These are phyloP conservation scores for Xylaria acuta DNA, from an alignment of 495 filamentous ascomycete genomes.

Conservation along the genomic window DNA sequence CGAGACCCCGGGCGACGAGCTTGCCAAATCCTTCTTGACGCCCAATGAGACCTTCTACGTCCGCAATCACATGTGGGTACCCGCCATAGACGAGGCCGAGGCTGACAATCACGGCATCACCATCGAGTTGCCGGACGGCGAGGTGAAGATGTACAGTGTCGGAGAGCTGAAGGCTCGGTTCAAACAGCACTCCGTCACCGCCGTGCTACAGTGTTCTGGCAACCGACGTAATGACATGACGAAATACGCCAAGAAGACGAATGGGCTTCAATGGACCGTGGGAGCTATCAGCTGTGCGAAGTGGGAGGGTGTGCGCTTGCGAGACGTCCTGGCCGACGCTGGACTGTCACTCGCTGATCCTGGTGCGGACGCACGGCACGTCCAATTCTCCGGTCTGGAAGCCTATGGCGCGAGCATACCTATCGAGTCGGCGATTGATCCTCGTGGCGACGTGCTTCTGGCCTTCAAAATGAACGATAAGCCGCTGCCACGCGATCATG, in stretches of 20 bases:
- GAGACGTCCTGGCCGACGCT: slow-evolving; percentile 64
- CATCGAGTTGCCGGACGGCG: slow-evolving; percentile 62
- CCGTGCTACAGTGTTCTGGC: slow-evolving; percentile 65
- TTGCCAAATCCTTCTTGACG: slow-evolving; percentile 57
- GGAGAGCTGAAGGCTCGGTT: slow-evolving; percentile 60
- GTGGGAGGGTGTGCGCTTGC: slow-evolving; percentile 65
- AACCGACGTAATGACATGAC: slow-evolving; percentile 69
- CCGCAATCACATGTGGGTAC: slow-evolving; percentile 69
- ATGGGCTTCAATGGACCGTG: slow-evolving; percentile 65
- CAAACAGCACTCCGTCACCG: slow-evolving; percentile 60
- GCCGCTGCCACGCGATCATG: slow-evolving; percentile 63
- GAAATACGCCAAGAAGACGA: slow-evolving; percentile 55
- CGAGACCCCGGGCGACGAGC: slow-evolving; percentile 57
- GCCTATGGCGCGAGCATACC: slow-evolving; percentile 68
- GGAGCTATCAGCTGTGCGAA: slow-evolving; percentile 66
- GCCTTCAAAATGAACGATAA: slow-evolving; percentile 66
- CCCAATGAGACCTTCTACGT: slow-evolving; percentile 64
- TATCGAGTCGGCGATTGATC: slow-evolving; percentile 59
- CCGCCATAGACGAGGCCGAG: slow-evolving; percentile 48
- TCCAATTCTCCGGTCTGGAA: slow-evolving; percentile 65
- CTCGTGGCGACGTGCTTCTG: slow-evolving; percentile 63
- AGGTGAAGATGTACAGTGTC: slow-evolving; percentile 56
- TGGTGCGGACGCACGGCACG: slow-evolving; percentile 52
- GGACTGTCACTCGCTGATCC: slow-evolving; percentile 42
- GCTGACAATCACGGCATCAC: slow-evolving; percentile 55